Base-by-base conservation (phyloP, 345 rosid genomes). In the Citrus australasica region DNA sequence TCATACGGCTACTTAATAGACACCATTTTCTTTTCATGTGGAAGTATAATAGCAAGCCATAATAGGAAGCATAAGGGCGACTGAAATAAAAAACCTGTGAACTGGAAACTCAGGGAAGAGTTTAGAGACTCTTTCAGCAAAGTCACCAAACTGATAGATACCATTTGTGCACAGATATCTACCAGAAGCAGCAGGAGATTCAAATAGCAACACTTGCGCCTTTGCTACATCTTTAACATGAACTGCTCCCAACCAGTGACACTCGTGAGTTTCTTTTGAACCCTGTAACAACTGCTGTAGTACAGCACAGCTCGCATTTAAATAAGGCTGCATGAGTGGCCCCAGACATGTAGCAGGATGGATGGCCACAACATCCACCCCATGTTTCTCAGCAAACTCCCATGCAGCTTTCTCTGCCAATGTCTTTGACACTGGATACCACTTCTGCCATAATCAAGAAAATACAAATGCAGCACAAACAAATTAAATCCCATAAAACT, bases 381-480 rank as follows among this genome's bases (percentile, higher is more conserved):
- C 91, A 62, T 92, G 85, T 84, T 85, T 81, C 87, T 86, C 90
- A 0, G 90, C 84, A 74, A 83, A 94, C 9, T 88, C 90, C 97
- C 94, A 89, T 42, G 95, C 94, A 0, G 86, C 90, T 88, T 86
- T 90, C 90, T 94, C 98, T 51, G 98, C 97, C 71, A 89, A 61
- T 16, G 97, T 89, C 85, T 93, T 94, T 0, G 97, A 91, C 28
- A 93, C 90, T 0, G 97, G 88, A 80, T 94, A 93, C 92, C 94
- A 90, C 83, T 93, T 93, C 90, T 90, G 87, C 32, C 82, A 67
- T 28, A 75, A 37, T 37, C 38, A 62, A 62, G 60, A 56, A 2
- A 69, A 9, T 27, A 68, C 38, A 30, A 63, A 63, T 63, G 27
- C 28, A 30, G 61, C 48, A 75, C 19, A 55, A 56, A 46, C 51